Evolutionary conservation across 1,284 basidiomycete genomes (phyloP).

Genomic region (Ganoderma resinaceum): DNA sequence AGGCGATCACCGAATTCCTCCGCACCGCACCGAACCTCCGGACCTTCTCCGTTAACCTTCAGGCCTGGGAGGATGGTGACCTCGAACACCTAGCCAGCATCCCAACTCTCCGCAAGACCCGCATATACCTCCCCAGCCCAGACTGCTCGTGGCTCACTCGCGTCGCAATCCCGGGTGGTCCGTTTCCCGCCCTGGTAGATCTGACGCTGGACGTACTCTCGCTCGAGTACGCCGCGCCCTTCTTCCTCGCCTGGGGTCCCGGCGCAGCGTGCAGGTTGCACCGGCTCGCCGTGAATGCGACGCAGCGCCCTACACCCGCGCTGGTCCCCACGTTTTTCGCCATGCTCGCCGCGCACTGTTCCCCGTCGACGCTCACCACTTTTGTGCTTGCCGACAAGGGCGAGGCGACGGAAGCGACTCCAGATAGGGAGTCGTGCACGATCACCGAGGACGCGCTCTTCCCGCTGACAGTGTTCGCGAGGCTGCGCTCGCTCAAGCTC

Average conservation of each 20-base stretch:
- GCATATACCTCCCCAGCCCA: constrained; percentile 4
- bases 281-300: not conserved
- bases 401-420: not conserved
- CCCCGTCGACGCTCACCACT: not conserved
- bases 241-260: constrained; percentile 13
- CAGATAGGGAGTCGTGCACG: not conserved
- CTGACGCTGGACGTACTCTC: constrained; percentile 14
- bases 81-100: constrained; percentile 17
- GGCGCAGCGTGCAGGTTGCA: constrained; percentile 7
- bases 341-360: constrained; percentile 2
- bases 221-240: constrained; percentile 16
- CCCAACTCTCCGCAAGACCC: constrained; percentile 12
- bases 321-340: constrained; percentile 6
- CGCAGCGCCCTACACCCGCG: not conserved
- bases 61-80: constrained; percentile 15
- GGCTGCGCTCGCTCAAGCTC: constrained; percentile 11
- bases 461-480: constrained; percentile 8
- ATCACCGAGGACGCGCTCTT: constrained; percentile 5
- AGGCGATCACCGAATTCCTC: constrained; percentile 12
- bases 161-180: not conserved
- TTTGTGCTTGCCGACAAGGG: constrained; percentile 8
- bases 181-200: constrained; percentile 16
- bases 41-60: constrained; percentile 7
- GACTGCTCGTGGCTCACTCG: constrained; percentile 18
- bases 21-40: constrained; percentile 9